Evolutionary conservation across 257 asterid genomes (phyloP).

Genomic region (Craterostigma plantagineum): DNA sequence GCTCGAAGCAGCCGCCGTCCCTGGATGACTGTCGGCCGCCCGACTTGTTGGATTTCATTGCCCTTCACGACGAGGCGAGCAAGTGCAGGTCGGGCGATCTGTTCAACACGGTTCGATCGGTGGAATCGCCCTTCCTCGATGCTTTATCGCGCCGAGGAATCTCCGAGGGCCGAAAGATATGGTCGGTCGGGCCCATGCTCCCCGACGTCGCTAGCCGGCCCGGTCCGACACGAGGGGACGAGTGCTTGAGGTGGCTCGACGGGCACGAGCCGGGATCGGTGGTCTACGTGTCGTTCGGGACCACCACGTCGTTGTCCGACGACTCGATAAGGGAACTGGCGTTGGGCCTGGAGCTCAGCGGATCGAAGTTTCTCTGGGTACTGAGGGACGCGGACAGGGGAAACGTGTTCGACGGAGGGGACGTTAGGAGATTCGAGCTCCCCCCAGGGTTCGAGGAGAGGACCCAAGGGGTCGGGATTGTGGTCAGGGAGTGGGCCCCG

Average conservation of each 20-base stretch:
- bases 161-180: conserved; percentile 7
- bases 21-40: too few species aligned
- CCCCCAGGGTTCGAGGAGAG: conserved; percentile 22
- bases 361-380: conserved; percentile 29
- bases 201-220: conserved; percentile 7
- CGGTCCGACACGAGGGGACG: neutral
- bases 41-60: conserved; percentile 7
- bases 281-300: conserved; percentile 24
- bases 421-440: conserved; percentile 8
- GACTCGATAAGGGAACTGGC: conserved; percentile 23
- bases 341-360: conserved; percentile 22
- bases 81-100: conserved; percentile 14
- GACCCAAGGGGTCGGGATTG: conserved; percentile 14
- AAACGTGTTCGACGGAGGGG: conserved; percentile 5
- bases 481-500: conserved; percentile 30
- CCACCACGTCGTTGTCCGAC: conserved; percentile 15
- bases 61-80: conserved; percentile 5
- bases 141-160: conserved; percentile 9
- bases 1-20: too few species aligned
- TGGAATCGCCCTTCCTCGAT: conserved; percentile 18
- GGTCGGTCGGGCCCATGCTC: conserved; percentile 31
- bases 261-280: conserved; percentile 20
- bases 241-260: conserved; percentile 24
- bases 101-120: conserved; percentile 17
- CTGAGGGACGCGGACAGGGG: conserved; percentile 27